Percentiles rank a stretch among this genome's conserved stretches.
phyloP scores from a whole-genome alignment of 139 green algal species.

The Chlorella vulgaris region DNA sequence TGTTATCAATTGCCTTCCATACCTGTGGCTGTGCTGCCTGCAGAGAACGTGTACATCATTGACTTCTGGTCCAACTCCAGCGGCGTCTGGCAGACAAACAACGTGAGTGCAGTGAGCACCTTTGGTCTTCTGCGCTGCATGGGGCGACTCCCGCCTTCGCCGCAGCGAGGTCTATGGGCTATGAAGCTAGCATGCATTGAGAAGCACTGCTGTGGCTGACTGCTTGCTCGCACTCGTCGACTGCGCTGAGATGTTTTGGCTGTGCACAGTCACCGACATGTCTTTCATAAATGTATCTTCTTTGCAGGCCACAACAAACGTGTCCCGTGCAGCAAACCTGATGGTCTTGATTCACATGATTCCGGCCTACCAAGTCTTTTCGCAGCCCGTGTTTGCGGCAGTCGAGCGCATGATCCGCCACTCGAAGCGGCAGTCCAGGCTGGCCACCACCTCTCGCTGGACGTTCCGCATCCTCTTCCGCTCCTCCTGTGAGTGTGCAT shows the following conservation, averaged over 20 bases:
- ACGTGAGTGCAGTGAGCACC: not conserved
- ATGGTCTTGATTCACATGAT: constrained; percentile 55
- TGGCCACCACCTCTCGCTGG: not conserved
- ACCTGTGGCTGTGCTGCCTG: not conserved
- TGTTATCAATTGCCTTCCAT: not conserved
- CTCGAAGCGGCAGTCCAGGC: not conserved
- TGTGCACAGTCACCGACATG: no score
- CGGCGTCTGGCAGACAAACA: not conserved
- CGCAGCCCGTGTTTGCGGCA: constrained; percentile 23
- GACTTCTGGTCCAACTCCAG: not conserved
- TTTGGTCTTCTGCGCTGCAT: not conserved
- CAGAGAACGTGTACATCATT: not conserved
- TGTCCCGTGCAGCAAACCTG: constrained; percentile 43
- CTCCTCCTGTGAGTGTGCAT: constrained; percentile 22
- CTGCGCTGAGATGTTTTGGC: no score
- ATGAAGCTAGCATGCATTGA: no score
- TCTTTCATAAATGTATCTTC: no score
- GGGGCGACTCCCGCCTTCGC: no score
- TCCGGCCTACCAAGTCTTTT: constrained; percentile 37
- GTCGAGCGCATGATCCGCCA: constrained; percentile 10
- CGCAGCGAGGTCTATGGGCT: no score
- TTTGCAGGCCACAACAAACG: constrained; percentile 20
- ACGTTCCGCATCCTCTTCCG: constrained; percentile 32
- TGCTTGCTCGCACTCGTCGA: not conserved
- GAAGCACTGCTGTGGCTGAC: not conserved